A percentile compares a stretch with the other conserved stretches of the same genome.
These are phyloP conservation scores for Mycosphaerella sp. DNA, from an alignment of 2,329 filamentous ascomycete genomes.

Conservation along the genomic window DNA sequence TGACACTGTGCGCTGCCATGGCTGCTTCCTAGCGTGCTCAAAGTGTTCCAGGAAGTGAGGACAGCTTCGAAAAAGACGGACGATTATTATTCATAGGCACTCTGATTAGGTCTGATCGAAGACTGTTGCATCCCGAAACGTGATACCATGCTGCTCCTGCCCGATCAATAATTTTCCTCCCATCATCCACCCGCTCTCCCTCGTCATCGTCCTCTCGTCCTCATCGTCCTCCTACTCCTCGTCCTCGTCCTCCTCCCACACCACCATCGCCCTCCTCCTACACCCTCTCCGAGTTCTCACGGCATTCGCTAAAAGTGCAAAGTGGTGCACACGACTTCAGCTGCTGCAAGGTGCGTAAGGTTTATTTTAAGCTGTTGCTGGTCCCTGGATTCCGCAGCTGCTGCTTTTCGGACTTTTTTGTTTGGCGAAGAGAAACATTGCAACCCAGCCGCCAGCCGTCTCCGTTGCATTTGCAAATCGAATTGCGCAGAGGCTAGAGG, in stretches of 20 bases:
- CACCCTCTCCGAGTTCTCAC: neutral
- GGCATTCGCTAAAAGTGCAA: neutral
- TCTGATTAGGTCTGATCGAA: no score
- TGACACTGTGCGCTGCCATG: no score
- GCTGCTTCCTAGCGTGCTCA: neutral
- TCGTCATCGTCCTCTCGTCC: no score
- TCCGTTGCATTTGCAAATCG: no score
- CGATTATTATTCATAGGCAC: slow-evolving; percentile 2
- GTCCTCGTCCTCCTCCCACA: neutral
- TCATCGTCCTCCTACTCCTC: neutral
- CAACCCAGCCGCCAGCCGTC: no score
- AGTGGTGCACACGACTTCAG: neutral
- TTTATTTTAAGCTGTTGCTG: neutral
- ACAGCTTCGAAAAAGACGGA: slow-evolving; percentile 4
- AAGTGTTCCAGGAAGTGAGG: neutral
- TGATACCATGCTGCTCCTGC: slow-evolving; percentile 1
- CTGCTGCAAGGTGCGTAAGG: neutral
- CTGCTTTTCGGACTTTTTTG: neutral
- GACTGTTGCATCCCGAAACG: slow-evolving; percentile 2
- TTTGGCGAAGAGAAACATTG: no score
- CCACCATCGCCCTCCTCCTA: slow-evolving; percentile 1
- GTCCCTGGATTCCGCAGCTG: neutral
- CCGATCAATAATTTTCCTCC: neutral
- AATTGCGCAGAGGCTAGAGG: no score
- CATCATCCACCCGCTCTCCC: no score